These are phyloP conservation scores for Alnus glutinosa DNA, from an alignment of 306 rosid species.

Conservation along the genomic window DNA sequence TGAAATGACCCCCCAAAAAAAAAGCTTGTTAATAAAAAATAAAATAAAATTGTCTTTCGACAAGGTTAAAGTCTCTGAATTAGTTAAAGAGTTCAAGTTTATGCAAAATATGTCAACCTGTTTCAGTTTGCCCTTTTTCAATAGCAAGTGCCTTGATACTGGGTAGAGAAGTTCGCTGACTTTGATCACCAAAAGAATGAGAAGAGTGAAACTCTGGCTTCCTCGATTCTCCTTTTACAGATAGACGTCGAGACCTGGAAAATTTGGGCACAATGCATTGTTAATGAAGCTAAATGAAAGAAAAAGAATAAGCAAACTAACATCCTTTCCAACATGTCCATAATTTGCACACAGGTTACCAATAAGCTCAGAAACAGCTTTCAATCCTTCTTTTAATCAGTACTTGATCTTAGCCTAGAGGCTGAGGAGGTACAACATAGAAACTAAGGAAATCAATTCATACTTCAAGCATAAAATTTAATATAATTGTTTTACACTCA, in stretches of 20 bases:
- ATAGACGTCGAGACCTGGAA: constrained; percentile 38
- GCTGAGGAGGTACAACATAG: neutral
- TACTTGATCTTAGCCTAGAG: neutral
- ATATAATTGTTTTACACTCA: neutral
- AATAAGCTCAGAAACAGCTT: neutral
- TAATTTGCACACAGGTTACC: neutral
- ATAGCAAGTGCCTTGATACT: constrained; percentile 15
- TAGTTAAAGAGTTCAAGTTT: neutral
- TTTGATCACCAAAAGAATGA: constrained; percentile 24
- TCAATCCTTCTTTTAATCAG: neutral
- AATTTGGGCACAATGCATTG: constrained; percentile 12
- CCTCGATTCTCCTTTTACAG: constrained; percentile 36
- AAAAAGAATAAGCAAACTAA: neutral
- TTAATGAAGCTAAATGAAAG: neutral
- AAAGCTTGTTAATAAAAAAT: too few relatives aligned
- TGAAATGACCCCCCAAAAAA: too few relatives aligned
- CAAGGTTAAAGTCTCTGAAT: neutral
- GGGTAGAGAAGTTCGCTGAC: constrained; percentile 11
- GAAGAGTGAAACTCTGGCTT: constrained; percentile 25
- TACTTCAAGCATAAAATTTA: neutral
- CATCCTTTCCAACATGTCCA: neutral
- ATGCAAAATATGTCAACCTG: neutral
- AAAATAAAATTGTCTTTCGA: neutral
- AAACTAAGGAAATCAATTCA: neutral
- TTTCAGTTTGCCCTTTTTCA: constrained; percentile 13